Evolutionary conservation across 2,329 filamentous ascomycete genomes (phyloP), one percentile per base, ranked within the genome.

Genomic region (Apiospora hydei): DNA sequence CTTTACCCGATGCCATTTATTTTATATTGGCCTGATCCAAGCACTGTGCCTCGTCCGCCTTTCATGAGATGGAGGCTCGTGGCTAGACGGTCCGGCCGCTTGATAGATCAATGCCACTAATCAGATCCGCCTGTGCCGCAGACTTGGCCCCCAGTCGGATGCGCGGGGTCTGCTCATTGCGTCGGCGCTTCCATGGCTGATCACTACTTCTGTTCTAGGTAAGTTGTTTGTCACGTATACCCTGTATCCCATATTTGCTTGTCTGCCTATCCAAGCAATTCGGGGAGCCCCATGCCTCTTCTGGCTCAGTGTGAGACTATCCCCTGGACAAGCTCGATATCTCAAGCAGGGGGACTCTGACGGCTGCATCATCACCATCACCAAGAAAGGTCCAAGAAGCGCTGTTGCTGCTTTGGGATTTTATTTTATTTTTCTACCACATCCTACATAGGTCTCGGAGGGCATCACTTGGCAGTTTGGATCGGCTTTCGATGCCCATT

Each of bases 81-180:
- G 57, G 57, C 18, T 64, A n/a, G 57, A 64, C 57, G 34, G 57
- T 64, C 57, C 57, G 57, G 34, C 10, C 34, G 8, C n/a, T 34
- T n/a, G 46, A 49, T n/a, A 49, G 18, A 6, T 18, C 18, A 38
- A 13, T 21, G 16, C 21, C 41, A 43, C 5, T 43, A 26, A 26
- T 14, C 49, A 34, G 5, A 34, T 57, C 14, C 51, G 18, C 57
- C 34, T 13, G 10, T 11, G 57, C 57, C 30, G 30, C 18, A 64
- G 18, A 64, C 30, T 64, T 64, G 34, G 34, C 34, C 53, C n/a
- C 53, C 16, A 38, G 16, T 38, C 53, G 16, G 30, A 16, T 61
- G 30, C 7, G 53, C 30, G 10, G 30, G 24, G 3, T 24, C 21
- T 51, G 46, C 34, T n/a, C 46, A n/a, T 47, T 47, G 5, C 46